phyloP scores from a whole-genome alignment of 306 rosid species.

The Quillaja saponaria region DNA sequence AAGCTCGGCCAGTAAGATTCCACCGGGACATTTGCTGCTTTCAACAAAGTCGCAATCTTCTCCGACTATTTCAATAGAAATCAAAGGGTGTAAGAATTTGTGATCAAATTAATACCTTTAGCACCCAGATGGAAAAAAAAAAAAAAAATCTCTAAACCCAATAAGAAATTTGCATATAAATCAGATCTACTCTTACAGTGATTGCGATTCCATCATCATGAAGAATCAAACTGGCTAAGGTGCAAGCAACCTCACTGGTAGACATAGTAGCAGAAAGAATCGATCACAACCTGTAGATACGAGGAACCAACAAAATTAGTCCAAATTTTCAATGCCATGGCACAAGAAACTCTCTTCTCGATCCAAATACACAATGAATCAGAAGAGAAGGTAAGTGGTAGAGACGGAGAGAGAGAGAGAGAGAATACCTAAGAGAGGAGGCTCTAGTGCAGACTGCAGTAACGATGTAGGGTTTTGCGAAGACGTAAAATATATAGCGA shows the following conservation, averaged over 20 bases:
- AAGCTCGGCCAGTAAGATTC: constrained; percentile 79
- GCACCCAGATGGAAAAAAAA: neutral
- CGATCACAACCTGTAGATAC: neutral
- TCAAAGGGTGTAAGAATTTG: neutral
- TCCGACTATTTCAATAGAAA: constrained; percentile 45
- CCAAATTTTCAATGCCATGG: neutral
- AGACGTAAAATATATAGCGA: neutral
- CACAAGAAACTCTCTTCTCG: no score
- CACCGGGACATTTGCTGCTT: constrained; percentile 49
- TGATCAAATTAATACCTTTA: neutral
- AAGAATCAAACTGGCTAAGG: constrained; percentile 61
- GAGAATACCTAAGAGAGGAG: neutral
- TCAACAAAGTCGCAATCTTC: constrained; percentile 58
- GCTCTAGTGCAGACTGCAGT: neutral
- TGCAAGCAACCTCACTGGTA: constrained; percentile 55
- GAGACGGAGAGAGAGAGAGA: no score
- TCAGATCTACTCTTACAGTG: constrained; percentile 43
- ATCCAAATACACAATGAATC: neutral
- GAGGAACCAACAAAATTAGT: neutral
- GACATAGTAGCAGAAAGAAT: constrained; percentile 41
- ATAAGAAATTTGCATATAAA: no score
- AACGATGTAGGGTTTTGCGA: neutral
- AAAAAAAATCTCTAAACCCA: constrained; percentile 5
- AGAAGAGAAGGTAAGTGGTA: no score
- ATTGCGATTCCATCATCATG: constrained; percentile 65